Evolutionary conservation across 1,139 yeast species (phyloP).

Genomic region (Petasospora rhodanensis): DNA sequence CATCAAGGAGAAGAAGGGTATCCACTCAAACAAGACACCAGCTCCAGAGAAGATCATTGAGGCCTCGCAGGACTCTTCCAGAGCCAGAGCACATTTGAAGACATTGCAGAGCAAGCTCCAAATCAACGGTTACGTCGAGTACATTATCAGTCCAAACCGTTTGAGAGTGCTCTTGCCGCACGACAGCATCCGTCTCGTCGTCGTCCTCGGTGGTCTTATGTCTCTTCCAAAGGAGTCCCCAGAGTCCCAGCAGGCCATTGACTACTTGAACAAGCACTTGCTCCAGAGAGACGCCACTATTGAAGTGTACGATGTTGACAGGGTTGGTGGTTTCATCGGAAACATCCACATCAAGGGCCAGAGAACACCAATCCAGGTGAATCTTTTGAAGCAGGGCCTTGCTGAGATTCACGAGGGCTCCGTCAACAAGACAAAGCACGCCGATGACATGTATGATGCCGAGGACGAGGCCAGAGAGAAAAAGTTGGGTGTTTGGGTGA

Average conservation of each 20-base stretch:
- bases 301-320: conserved; percentile 67
- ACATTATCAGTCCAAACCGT: conserved; percentile 62
- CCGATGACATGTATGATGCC: conserved; percentile 51
- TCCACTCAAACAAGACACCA: conserved; percentile 55
- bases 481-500: conserved; percentile 63
- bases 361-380: conserved; percentile 54
- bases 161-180: conserved; percentile 64
- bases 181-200: conserved; percentile 64
- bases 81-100: conserved; percentile 71
- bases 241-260: conserved; percentile 49
- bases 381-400: conserved; percentile 61
- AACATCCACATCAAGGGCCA: conserved; percentile 53
- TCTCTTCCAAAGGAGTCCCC: conserved; percentile 40
- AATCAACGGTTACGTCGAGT: conserved; percentile 68
- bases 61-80: conserved; percentile 68
- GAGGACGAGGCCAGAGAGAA: conserved; percentile 55
- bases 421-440: conserved; percentile 52
- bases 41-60: conserved; percentile 64
- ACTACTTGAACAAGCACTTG: conserved; percentile 48
- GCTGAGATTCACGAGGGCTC: conserved; percentile 66
- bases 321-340: conserved; percentile 79
- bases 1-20: conserved; percentile 52
- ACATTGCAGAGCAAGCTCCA: conserved; percentile 64
- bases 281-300: conserved; percentile 73
- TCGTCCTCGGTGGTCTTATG: conserved; percentile 73